These are phyloP conservation scores for Rutstroemia sp. DNA, from an alignment of 2,329 filamentous ascomycete genomes.

Conservation along the genomic window DNA sequence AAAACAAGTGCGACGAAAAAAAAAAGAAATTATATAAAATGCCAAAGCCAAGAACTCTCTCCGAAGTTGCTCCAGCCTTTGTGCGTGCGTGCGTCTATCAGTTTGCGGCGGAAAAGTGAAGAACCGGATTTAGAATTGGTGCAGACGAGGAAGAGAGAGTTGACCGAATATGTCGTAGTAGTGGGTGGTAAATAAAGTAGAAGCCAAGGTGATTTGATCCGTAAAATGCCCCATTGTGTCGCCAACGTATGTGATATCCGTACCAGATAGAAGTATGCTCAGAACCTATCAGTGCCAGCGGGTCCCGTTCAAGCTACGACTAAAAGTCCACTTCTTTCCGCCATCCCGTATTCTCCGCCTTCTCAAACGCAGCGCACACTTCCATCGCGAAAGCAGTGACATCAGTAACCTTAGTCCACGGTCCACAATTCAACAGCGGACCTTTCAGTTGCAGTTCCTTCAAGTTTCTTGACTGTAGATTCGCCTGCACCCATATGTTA, in stretches of 20 bases:
- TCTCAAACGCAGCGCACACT: slow-evolving; percentile 7
- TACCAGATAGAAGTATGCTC: background rate
- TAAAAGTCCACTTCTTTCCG: slow-evolving; percentile 8
- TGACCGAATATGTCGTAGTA: too few species aligned
- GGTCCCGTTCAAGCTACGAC: background rate
- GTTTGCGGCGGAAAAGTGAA: too few species aligned
- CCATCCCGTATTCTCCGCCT: slow-evolving; percentile 9
- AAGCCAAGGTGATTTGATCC: too few species aligned
- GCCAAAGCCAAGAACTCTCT: background rate
- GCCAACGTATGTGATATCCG: background rate
- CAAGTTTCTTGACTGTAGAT: background rate
- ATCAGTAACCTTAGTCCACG: slow-evolving; percentile 5
- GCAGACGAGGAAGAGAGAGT: too few species aligned
- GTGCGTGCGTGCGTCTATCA: too few species aligned
- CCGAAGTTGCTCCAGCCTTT: background rate
- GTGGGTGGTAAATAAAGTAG: too few species aligned
- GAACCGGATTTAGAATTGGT: too few species aligned
- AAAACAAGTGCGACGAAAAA: background rate
- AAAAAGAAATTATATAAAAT: background rate
- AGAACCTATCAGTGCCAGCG: background rate
- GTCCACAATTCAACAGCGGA: background rate
- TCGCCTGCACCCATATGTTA: slow-evolving; percentile 1
- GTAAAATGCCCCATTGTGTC: too few species aligned
- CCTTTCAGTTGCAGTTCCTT: background rate
- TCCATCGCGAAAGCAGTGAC: slow-evolving; percentile 5